A percentile compares a stretch with the other conserved stretches of the same genome.
Conservation (phyloP, 495 filamentous ascomycete genomes). For the Hyphodiscus hymeniophilus region DNA sequence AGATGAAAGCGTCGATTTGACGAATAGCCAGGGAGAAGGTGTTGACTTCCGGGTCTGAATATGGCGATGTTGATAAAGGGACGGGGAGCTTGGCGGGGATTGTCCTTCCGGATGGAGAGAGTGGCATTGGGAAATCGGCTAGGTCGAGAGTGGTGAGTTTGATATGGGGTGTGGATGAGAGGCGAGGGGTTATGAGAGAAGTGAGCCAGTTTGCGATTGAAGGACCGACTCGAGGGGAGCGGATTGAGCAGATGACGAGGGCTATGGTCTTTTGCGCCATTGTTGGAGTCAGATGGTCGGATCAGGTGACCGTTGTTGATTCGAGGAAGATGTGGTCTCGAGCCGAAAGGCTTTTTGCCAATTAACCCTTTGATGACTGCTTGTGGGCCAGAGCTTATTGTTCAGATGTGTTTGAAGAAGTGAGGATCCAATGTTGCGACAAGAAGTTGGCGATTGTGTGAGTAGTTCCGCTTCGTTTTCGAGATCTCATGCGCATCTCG, state of each 20-base stretch:
- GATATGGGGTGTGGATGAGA: not conserved
- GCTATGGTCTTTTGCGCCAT: not conserved
- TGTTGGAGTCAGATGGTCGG: too few relatives aligned
- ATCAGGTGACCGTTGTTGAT: too few relatives aligned
- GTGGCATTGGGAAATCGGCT: not conserved
- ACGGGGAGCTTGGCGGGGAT: not conserved
- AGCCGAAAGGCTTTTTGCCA: too few relatives aligned
- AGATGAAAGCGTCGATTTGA: slow-evolving; percentile 33
- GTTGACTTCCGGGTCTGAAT: not conserved
- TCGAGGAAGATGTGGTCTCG: too few relatives aligned
- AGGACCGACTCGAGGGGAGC: not conserved
- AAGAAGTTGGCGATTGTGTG: too few relatives aligned
- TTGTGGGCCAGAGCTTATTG: too few relatives aligned
- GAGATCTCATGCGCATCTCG: too few relatives aligned
- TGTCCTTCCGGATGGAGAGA: not conserved
- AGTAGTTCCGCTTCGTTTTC: too few relatives aligned
- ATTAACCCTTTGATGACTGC: too few relatives aligned
- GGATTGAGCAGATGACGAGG: not conserved
- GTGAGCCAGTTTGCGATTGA: not conserved
- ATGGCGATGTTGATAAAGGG: not conserved
- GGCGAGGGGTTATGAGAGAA: not conserved
- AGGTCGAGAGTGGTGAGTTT: not conserved
- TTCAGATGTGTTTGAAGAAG: too few relatives aligned
- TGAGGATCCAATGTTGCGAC: too few relatives aligned
- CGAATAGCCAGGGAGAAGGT: not conserved